Percentiles rank a stretch among this genome's conserved stretches.
Conservation (phyloP, 352 stramenopile species). For the Phytopythium helicoides region DNA sequence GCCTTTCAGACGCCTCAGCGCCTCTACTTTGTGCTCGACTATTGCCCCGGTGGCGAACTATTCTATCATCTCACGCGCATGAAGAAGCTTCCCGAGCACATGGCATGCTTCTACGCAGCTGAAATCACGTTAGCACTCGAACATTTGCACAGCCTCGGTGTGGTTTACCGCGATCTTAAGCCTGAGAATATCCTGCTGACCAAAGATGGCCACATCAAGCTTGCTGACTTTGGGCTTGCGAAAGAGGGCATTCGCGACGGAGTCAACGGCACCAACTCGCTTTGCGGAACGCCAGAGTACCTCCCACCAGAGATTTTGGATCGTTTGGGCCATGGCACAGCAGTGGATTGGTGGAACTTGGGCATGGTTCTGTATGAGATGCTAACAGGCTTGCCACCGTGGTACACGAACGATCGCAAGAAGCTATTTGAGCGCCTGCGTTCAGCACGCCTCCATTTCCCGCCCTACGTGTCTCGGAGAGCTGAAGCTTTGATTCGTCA, state of each 20-base stretch:
- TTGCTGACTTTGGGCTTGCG: conserved; percentile 85
- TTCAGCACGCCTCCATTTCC: conserved; percentile 78
- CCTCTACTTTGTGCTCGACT: conserved; percentile 97
- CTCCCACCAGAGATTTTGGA: conserved; percentile 85
- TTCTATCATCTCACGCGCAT: conserved; percentile 88
- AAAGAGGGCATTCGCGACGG: conserved; percentile 78
- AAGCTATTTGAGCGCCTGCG: conserved; percentile 87
- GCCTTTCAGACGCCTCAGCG: conserved; percentile 87
- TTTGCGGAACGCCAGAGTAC: conserved; percentile 89
- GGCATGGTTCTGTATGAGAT: conserved; percentile 84
- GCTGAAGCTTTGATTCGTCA: conserved; percentile 76
- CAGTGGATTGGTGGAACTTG: conserved; percentile 93
- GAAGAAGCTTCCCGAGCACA: conserved; percentile 86
- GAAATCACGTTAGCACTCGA: conserved; percentile 85
- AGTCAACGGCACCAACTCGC: conserved; percentile 66
- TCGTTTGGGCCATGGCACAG: conserved; percentile 80
- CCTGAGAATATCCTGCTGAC: conserved; percentile 76
- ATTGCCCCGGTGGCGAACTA: conserved; percentile 84
- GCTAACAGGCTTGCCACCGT: conserved; percentile 79
- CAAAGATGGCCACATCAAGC: conserved; percentile 85
- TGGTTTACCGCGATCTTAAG: conserved; percentile 84
- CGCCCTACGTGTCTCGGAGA: conserved; percentile 75
- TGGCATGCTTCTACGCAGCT: conserved; percentile 88
- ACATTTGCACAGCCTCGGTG: conserved; percentile 77
- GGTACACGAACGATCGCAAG: conserved; percentile 89